Evolutionary conservation across 192 early-diverging fungal genomes (phyloP).

Genomic region (Radiomyces spectabilis): DNA sequence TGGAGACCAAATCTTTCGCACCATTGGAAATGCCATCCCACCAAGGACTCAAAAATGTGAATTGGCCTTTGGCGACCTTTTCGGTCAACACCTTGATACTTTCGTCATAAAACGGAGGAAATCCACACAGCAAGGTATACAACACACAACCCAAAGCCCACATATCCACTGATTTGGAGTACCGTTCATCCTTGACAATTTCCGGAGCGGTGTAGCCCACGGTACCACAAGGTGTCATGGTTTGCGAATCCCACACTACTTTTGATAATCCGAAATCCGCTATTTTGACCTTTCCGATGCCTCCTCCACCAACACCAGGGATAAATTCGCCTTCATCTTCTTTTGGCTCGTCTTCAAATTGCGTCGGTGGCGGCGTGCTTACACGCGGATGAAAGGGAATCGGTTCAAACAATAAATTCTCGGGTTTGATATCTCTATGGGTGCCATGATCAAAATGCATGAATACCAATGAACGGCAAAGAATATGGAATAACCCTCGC

Average conservation of each 20-base stretch:
- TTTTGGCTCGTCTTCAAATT: slow-evolving; percentile 54
- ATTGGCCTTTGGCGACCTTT: slow-evolving; percentile 83
- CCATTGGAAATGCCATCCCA: slow-evolving; percentile 79
- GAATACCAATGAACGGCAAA: not conserved
- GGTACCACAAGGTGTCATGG: slow-evolving; percentile 88
- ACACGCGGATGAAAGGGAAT: slow-evolving; percentile 40
- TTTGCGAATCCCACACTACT: slow-evolving; percentile 74
- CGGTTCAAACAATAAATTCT: slow-evolving; percentile 78
- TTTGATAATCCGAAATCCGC: slow-evolving; percentile 90
- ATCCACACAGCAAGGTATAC: slow-evolving; percentile 75
- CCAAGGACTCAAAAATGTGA: slow-evolving; percentile 80
- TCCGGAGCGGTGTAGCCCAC: slow-evolving; percentile 92
- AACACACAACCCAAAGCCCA: slow-evolving; percentile 85
- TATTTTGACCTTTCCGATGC: slow-evolving; percentile 78
- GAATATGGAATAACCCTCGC: not conserved
- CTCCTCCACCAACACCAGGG: slow-evolving; percentile 68
- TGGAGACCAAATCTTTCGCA: slow-evolving; percentile 65
- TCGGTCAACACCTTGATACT: slow-evolving; percentile 69
- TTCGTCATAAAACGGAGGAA: slow-evolving; percentile 80
- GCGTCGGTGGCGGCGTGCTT: not conserved
- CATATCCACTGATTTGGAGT: slow-evolving; percentile 80
- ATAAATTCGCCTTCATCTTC: slow-evolving; percentile 70
- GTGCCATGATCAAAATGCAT: not conserved
- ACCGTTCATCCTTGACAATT: slow-evolving; percentile 73
- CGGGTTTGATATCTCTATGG: slow-evolving; percentile 84